phyloP scores from a whole-genome alignment of 176 grass and related monocot species.

The Elymus sibiricus region DNA sequence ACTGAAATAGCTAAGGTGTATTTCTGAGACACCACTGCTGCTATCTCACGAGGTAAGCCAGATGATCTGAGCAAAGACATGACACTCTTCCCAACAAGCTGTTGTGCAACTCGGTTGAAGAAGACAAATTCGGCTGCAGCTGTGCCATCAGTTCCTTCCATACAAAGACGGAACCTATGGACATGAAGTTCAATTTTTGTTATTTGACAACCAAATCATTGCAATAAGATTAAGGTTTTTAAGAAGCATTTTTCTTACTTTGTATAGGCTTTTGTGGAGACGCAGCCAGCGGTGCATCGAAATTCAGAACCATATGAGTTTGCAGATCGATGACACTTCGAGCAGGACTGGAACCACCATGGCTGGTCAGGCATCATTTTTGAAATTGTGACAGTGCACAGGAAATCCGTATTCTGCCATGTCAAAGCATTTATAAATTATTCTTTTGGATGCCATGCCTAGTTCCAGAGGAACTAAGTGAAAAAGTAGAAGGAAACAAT shows the following conservation, averaged over 20 bases:
- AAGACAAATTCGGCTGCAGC: neutral
- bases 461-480: too few species aligned
- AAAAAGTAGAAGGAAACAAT: neutral
- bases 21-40: neutral
- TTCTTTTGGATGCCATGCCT: too few species aligned
- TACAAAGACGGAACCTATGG: neutral
- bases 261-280: neutral
- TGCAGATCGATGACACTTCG: neutral
- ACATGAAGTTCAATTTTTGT: too few species aligned
- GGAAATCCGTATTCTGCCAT: too few species aligned
- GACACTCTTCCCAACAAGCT: neutral
- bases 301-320: neutral
- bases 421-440: too few species aligned
- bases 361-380: neutral
- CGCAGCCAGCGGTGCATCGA: neutral
- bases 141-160: neutral
- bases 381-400: neutral
- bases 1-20: neutral
- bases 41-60: neutral
- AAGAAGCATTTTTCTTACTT: neutral
- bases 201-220: neutral
- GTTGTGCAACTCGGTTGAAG: neutral
- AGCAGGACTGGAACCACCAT: neutral
- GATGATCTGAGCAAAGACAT: neutral
- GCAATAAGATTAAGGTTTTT: neutral